Percentiles rank a stretch among this genome's conserved stretches.
phyloP scores from a whole-genome alignment of 208 protist genomes.

The Trichomonas vaginalis region DNA sequence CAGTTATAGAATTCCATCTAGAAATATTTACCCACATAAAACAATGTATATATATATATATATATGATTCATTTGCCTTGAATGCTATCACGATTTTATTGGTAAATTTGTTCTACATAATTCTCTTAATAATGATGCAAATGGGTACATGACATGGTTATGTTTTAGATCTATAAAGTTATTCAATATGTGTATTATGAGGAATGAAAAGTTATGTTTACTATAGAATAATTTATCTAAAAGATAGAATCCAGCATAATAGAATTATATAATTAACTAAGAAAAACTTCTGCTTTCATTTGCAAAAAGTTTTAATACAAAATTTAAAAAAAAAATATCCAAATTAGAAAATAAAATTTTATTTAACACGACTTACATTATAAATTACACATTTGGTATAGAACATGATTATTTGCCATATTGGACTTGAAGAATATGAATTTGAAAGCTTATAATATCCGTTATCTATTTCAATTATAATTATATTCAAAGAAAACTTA shows the following conservation, averaged over 20 bases:
- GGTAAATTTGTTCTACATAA: background rate
- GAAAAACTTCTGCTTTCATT: background rate
- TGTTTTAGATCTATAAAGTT: background rate
- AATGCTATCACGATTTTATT: background rate
- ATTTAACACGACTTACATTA: too few relatives aligned
- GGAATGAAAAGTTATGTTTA: background rate
- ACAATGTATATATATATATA: background rate
- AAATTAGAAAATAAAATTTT: too few relatives aligned
- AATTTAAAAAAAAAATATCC: too few relatives aligned
- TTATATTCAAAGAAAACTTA: too few relatives aligned
- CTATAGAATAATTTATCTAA: background rate
- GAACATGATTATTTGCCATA: too few relatives aligned
- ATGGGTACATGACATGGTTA: background rate
- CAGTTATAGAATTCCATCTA: background rate
- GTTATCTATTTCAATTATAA: too few relatives aligned
- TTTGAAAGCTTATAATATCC: too few relatives aligned
- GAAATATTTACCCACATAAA: background rate
- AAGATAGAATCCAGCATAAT: background rate
- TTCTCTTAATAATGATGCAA: background rate
- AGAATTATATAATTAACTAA: background rate
- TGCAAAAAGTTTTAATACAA: too few relatives aligned
- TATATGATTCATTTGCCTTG: background rate
- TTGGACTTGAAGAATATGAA: too few relatives aligned
- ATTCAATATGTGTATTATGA: background rate
- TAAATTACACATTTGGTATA: too few relatives aligned